These are phyloP conservation scores for Fusarium ramigenum DNA, from an alignment of 2,329 filamentous ascomycete genomes.

Conservation along the genomic window DNA sequence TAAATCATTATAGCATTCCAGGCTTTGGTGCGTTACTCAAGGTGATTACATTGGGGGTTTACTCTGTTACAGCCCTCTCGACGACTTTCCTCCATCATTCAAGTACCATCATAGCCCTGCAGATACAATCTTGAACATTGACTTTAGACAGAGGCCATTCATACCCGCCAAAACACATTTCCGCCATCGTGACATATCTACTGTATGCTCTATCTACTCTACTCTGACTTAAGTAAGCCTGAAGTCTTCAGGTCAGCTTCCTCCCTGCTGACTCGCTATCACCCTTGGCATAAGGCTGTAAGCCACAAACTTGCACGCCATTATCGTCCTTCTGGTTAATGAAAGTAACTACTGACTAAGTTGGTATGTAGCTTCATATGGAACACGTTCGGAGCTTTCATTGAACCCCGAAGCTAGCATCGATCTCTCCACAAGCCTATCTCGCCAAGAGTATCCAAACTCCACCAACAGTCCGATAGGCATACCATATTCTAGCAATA, in stretches of 20 bases:
- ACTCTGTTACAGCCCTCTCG: neutral
- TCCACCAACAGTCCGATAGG: neutral
- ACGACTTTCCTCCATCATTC: neutral
- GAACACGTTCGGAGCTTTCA: neutral
- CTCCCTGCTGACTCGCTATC: neutral
- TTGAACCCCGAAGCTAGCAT: neutral
- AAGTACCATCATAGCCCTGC: neutral
- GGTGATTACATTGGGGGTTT: fast-evolving
- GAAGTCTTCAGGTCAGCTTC: no score
- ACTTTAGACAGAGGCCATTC: neutral
- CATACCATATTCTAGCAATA: neutral
- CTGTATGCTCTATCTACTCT: no score
- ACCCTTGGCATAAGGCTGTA: neutral
- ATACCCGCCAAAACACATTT: neutral
- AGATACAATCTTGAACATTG: neutral
- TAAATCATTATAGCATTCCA: neutral
- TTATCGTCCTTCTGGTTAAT: neutral
- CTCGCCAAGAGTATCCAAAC: neutral
- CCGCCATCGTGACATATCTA: neutral
- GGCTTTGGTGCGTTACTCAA: no score
- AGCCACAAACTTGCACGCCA: fast-evolving
- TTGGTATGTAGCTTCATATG: neutral
- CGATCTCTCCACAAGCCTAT: neutral
- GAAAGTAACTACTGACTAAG: neutral
- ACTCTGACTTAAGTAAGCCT: fast-evolving